Conservation (phyloP, 2,329 filamentous ascomycete species). For the Botrytis hyacinthi region DNA sequence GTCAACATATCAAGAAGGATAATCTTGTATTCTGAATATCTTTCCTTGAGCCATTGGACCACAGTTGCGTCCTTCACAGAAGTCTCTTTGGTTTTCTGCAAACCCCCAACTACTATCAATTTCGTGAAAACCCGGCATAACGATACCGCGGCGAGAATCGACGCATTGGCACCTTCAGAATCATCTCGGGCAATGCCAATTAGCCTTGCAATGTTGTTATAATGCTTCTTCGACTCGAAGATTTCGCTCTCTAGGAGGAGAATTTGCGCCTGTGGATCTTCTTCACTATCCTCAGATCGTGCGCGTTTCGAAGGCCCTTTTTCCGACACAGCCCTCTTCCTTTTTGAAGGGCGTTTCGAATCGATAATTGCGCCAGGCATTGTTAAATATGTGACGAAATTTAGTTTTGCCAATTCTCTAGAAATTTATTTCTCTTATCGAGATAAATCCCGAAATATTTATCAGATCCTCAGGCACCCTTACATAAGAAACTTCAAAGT, state of each 20-base stretch:
- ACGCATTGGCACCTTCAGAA: constrained; percentile 52
- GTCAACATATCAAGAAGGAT: constrained; percentile 60
- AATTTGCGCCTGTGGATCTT: constrained; percentile 63
- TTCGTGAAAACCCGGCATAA: constrained; percentile 84
- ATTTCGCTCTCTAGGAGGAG: constrained; percentile 77
- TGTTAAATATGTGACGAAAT: constrained; percentile 21
- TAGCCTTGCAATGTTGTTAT: constrained; percentile 82
- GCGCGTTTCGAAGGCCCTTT: constrained; percentile 46
- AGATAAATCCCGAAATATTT: constrained; percentile 19
- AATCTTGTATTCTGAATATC: constrained; percentile 68
- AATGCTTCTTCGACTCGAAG: constrained; percentile 80
- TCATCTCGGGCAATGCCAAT: constrained; percentile 57
- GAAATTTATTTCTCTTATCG: constrained; percentile 19
- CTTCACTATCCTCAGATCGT: constrained; percentile 45
- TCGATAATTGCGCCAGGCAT: constrained; percentile 33
- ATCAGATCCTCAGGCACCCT: background rate
- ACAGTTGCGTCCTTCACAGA: constrained; percentile 74
- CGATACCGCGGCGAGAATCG: constrained; percentile 70
- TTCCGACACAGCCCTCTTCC: constrained; percentile 53
- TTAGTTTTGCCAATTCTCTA: background rate
- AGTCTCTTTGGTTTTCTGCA: constrained; percentile 63
- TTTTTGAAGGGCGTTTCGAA: constrained; percentile 34
- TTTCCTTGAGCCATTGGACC: constrained; percentile 73
- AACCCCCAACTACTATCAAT: constrained; percentile 69
- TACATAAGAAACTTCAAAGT: constrained; percentile 16